Base-by-base conservation (phyloP, 164 flowering plant genomes). In the Stephania cephalantha region DNA sequence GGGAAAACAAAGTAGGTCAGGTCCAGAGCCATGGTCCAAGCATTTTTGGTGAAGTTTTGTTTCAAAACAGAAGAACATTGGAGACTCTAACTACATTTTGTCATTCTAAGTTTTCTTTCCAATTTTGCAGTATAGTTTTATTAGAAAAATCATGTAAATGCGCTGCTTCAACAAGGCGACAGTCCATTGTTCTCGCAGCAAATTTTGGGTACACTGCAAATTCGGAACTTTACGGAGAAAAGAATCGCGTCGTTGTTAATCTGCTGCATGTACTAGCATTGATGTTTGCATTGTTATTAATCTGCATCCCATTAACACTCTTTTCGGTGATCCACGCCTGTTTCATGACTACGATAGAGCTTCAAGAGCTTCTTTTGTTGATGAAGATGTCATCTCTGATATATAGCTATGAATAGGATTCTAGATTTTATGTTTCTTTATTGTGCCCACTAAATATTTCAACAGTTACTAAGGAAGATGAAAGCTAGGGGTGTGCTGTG, bases 21-120 rank as follows among this genome's bases (percentile, higher is more conserved):
- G 15, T 46, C 4, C 74, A 20, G 67, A 75, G 30, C 78, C 79
- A 72, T 76, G 75, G 71, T 58, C 72, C 20, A 73, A 42, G 46
- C 70, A 75, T 29, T 70, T 69, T 25, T 81, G 74, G 73, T 68
- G 53, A 74, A 30, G 30, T 35, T 69, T 44, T 69, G 15, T 35
- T 44, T n/a, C 18, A 15, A 69, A 18, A 3, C 22, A 25, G 48
- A 8, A 35, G 71, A 30, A 0, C 20, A 58, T 2, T 12, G 18
- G 20, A 58, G 20, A n/a, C 18, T 58, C 64, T 58, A 35, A 15
- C 64, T 50, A 10, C 11, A 18, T 58, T 58, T 58, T 5, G 4
- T 58, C 18, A 6, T 15, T 58, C 13, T 2, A 58, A 17, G 3
- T 18, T 18, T 18, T 15, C 42, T 68, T 68, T 20, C 15, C 12